Conservation (phyloP, 345 rosid species). For the Nephelium lappaceum region DNA sequence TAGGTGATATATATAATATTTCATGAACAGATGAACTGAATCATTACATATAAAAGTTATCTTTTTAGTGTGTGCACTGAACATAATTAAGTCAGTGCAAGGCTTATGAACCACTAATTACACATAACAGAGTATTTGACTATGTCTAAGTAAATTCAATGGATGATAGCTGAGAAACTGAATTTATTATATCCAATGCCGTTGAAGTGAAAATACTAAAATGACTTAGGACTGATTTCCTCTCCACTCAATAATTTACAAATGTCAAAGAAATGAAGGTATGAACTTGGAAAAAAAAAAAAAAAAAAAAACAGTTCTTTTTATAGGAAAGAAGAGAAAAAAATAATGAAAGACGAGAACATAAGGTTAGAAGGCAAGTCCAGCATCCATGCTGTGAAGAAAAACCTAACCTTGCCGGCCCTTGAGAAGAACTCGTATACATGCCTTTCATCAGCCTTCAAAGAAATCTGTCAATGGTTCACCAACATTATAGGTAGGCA, state of each 20-base stretch:
- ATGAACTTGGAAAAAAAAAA: neutral
- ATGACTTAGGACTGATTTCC: neutral
- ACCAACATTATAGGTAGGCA: slow-evolving; percentile 15
- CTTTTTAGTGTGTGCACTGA: too few species aligned
- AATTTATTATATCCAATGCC: too few species aligned
- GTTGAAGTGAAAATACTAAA: too few species aligned
- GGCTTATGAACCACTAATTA: too few species aligned
- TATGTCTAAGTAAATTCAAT: too few species aligned
- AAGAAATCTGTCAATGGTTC: slow-evolving; percentile 55
- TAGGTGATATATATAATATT: too few species aligned
- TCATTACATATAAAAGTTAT: too few species aligned
- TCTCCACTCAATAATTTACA: neutral
- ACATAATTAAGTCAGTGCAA: too few species aligned
- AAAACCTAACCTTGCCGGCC: slow-evolving; percentile 88
- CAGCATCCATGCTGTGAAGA: slow-evolving; percentile 8
- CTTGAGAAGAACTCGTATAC: slow-evolving; percentile 91
- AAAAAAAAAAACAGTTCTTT: neutral
- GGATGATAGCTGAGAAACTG: too few species aligned
- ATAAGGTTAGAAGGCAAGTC: neutral
- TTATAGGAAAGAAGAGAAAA: neutral
- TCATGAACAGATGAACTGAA: too few species aligned
- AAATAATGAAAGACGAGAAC: neutral
- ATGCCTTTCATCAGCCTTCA: slow-evolving; percentile 96
- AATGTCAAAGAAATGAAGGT: neutral
- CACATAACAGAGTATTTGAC: too few species aligned